phyloP scores from a whole-genome alignment of 2,329 filamentous ascomycete species.

The Mollisia scopiformis region DNA sequence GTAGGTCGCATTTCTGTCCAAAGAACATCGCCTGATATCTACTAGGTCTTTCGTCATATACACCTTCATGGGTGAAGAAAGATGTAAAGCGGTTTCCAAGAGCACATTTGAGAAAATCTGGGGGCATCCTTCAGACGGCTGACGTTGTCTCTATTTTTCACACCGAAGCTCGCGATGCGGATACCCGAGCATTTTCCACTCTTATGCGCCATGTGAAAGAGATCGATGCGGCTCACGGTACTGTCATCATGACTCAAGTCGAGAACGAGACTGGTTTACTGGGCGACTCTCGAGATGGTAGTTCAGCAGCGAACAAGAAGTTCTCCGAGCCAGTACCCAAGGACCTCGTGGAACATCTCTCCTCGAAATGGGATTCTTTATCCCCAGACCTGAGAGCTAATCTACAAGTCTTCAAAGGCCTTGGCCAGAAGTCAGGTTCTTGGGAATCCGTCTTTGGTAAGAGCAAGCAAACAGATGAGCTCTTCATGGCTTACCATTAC shows the following conservation, averaged over 20 bases:
- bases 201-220: conserved; percentile 45
- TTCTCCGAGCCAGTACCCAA: conserved; percentile 43
- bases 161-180: conserved; percentile 38
- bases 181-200: conserved; percentile 42
- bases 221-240: conserved; percentile 48
- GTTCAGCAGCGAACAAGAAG: conserved; percentile 42
- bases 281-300: conserved; percentile 54
- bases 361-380: conserved; percentile 33
- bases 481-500: conserved; percentile 52
- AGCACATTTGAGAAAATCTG: conserved; percentile 31
- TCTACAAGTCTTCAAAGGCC: conserved; percentile 9
- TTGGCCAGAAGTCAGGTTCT: conserved; percentile 8
- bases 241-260: conserved; percentile 60
- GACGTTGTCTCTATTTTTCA: conserved; percentile 43
- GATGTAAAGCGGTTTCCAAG: conserved; percentile 37
- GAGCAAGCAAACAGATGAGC: conserved; percentile 42
- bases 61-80: conserved; percentile 43
- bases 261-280: conserved; percentile 57
- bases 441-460: conserved; percentile 47
- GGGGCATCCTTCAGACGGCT: conserved; percentile 31
- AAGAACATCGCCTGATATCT: not conserved
- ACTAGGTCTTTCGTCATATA: conserved; percentile 41
- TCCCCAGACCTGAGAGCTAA: conserved; percentile 23
- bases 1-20: conserved; percentile 25
- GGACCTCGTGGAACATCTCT: conserved; percentile 39